phyloP scores from a whole-genome alignment of 2,329 filamentous ascomycete species.

The Colletotrichum acutatum region DNA sequence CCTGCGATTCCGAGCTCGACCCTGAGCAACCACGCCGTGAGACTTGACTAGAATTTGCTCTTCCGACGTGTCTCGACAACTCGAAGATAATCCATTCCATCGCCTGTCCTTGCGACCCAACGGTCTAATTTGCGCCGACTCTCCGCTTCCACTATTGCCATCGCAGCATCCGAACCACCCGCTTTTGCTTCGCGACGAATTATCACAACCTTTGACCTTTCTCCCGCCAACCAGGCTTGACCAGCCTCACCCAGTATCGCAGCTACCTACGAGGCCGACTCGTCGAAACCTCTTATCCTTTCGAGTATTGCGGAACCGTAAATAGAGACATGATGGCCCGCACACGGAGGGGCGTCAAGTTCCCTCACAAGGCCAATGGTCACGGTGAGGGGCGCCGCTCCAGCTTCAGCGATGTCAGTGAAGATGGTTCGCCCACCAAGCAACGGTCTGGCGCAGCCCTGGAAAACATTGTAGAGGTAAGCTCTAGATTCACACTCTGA shows the following conservation, averaged over 20 bases:
- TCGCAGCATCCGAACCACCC: slow-evolving; percentile 32
- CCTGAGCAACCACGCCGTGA: background rate
- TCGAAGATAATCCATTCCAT: background rate
- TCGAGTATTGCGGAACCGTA: background rate
- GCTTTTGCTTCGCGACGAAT: slow-evolving; percentile 9
- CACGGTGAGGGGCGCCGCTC: slow-evolving; percentile 68
- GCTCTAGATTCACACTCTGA: background rate
- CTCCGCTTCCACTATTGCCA: slow-evolving; percentile 16
- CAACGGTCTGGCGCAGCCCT: slow-evolving; percentile 40
- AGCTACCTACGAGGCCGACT: background rate
- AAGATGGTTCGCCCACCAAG: slow-evolving; percentile 58
- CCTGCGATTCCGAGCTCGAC: background rate
- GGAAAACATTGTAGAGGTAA: slow-evolving; percentile 52
- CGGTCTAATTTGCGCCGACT: slow-evolving; percentile 34
- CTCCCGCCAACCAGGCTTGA: background rate
- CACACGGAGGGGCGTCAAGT: slow-evolving; percentile 64
- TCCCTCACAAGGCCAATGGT: slow-evolving; percentile 63
- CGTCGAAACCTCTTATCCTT: background rate
- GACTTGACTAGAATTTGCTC: background rate
- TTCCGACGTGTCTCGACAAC: background rate
- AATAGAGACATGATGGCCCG: slow-evolving; percentile 45
- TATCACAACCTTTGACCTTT: background rate
- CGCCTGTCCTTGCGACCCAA: background rate
- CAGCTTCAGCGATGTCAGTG: slow-evolving; percentile 78
- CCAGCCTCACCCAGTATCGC: background rate